Evolutionary conservation across 23 red algal genomes (phyloP), one percentile per base, ranked within the genome.

Genomic region (Gracilariopsis chorda): DNA sequence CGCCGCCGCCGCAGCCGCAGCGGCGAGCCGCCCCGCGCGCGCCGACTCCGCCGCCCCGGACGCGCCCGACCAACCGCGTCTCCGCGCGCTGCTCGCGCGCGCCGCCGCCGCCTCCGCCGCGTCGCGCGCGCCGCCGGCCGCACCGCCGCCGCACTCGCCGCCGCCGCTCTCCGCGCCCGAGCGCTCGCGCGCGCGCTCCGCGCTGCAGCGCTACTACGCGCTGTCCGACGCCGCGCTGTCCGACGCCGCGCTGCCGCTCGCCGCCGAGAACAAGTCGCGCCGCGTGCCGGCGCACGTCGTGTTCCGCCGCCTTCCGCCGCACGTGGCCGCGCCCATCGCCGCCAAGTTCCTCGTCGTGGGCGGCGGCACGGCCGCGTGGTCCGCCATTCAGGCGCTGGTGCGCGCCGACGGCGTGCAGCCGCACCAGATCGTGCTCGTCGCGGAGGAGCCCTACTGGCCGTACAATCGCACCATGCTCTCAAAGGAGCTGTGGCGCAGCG

Each of bases 381-480:
- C 83, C 20, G 94, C 94, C 5, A 83, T 96, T 5, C 65, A 96
- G 25, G 76, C 85, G 12, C 91, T 96, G 34, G 43, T 84, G 19
- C 64, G 91, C 9, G 48, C 23, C 17, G 88, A 96, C 20, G 64
- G 57, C 10, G 24, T 2, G 13, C 28, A 56, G 2, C 28, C 39
- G 35, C 25, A 62, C 34, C 61, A 89, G 20, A 84, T 96, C 52
- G 20, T 96, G 69, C 82, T 96, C 21, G 47, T 96, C 12, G 52
- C 87, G 14, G 86, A 90, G 4, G 94, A 96, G 40, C 30, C 53
- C 14, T 72, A 57, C 39, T 78, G 42, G 58, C 94, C 94, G 40
- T 96, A 96, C 24, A 96, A 96, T 86, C 77, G 94, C 47, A 96
- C 94, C 13, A 74, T 88, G 25, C 82, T 96, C 0, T 96, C 94